phyloP scores from a whole-genome alignment of 768 basidiomycete species.

The Lyophyllum decastes region DNA sequence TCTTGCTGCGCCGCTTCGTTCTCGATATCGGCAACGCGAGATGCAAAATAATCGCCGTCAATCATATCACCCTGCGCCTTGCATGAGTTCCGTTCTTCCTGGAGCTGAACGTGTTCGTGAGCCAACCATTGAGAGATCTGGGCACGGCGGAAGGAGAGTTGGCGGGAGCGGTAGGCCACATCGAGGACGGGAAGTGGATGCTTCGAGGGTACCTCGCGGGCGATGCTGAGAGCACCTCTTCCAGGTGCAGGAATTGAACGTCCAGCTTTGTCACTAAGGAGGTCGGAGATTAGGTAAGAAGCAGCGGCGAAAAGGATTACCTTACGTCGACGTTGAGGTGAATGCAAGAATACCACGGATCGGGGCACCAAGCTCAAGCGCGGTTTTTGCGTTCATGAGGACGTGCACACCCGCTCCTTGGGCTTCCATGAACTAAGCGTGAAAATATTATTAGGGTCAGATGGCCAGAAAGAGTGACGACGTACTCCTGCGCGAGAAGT shows the following conservation, averaged over 20 bases:
- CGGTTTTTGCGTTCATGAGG: conserved; percentile 95
- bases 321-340: conserved; percentile 94
- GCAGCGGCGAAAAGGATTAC: conserved; percentile 12
- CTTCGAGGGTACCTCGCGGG: conserved; percentile 80
- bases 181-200: conserved; percentile 81
- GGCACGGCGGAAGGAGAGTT: conserved; percentile 90
- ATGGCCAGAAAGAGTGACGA: conserved; percentile 9
- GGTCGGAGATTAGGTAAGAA: neutral
- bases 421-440: conserved; percentile 90
- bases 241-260: conserved; percentile 98
- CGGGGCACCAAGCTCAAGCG: conserved; percentile 91
- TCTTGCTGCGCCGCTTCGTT: too few relatives aligned
- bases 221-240: conserved; percentile 86
- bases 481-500: conserved; percentile 91
- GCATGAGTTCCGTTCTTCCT: too few relatives aligned
- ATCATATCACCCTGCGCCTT: too few relatives aligned
- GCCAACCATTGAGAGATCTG: too few relatives aligned
- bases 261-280: conserved; percentile 90
- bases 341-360: conserved; percentile 94
- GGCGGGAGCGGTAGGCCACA: conserved; percentile 87
- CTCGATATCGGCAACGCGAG: too few relatives aligned
- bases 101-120: too few relatives aligned
- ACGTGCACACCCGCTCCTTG: conserved; percentile 97
- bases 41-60: too few relatives aligned
- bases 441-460: conserved; percentile 5